Conservation (phyloP, 805 yeast genomes). For the Priceomyces melissophilus region DNA sequence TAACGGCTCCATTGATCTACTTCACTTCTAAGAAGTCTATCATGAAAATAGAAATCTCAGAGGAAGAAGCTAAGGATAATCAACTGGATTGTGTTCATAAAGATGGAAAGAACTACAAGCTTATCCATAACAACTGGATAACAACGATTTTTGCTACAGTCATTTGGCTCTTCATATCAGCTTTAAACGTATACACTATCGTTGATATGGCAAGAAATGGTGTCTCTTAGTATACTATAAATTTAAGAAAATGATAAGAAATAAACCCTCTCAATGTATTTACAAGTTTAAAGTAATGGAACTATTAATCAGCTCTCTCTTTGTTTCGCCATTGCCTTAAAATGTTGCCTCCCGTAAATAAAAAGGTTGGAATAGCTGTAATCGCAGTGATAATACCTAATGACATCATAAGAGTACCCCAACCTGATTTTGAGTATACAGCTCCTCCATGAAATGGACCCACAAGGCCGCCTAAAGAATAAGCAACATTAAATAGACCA, state of each 20-base stretch:
- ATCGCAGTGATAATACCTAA: neutral
- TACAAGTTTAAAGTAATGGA: too few species aligned
- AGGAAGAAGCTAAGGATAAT: conserved; percentile 6
- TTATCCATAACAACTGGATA: conserved; percentile 62
- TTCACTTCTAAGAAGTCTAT: conserved; percentile 68
- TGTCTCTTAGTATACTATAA: conserved; percentile 7
- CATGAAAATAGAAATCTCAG: conserved; percentile 55
- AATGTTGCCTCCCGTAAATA: neutral
- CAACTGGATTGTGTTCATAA: conserved; percentile 7
- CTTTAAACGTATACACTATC: conserved; percentile 65
- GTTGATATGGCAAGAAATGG: conserved; percentile 40
- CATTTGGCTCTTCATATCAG: conserved; percentile 70
- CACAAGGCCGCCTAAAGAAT: neutral
- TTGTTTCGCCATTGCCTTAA: neutral
- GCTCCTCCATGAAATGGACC: neutral
- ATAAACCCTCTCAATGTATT: too few species aligned
- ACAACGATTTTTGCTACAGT: conserved; percentile 48
- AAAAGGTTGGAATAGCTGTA: neutral
- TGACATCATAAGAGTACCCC: neutral
- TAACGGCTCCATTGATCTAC: conserved; percentile 80
- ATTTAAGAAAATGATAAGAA: too few species aligned
- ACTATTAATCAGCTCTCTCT: neutral
- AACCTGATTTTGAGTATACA: neutral
- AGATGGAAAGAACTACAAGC: conserved; percentile 29
- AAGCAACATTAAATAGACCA: neutral